These are phyloP conservation scores for Aspergillus hortae DNA, from an alignment of 2,329 filamentous ascomycete species.

Conservation along the genomic window DNA sequence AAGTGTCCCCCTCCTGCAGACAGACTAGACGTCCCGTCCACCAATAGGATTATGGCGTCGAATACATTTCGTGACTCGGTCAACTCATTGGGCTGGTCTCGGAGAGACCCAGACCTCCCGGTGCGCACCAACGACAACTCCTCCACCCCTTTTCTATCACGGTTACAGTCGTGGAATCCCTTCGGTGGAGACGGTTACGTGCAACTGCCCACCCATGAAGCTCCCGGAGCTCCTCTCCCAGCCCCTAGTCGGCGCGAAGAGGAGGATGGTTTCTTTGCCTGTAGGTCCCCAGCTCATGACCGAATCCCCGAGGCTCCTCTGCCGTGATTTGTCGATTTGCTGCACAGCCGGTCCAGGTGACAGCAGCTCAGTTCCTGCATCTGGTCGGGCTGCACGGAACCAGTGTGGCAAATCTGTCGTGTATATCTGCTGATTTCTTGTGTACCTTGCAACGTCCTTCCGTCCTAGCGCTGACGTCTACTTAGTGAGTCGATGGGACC, in stretches of 20 bases:
- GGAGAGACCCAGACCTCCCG: slow-evolving; percentile 72
- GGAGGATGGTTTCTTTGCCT: slow-evolving; percentile 90
- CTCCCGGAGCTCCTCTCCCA: slow-evolving; percentile 77
- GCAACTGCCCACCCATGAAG: slow-evolving; percentile 80
- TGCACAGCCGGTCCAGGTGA: slow-evolving; percentile 29
- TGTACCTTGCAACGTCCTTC: neutral
- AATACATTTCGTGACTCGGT: slow-evolving; percentile 89
- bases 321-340: slow-evolving; percentile 19
- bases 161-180: slow-evolving; percentile 80
- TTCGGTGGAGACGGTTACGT: slow-evolving; percentile 86
- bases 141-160: slow-evolving; percentile 71
- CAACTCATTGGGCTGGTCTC: slow-evolving; percentile 91
- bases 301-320: slow-evolving; percentile 6
- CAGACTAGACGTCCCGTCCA: neutral
- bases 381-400: slow-evolving; percentile 25
- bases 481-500: slow-evolving; percentile 94
- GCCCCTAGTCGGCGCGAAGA: slow-evolving; percentile 83
- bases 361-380: slow-evolving; percentile 37
- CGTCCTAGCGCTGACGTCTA: slow-evolving; percentile 13
- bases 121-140: slow-evolving; percentile 58
- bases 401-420: slow-evolving; percentile 11
- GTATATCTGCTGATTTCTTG: slow-evolving; percentile 1
- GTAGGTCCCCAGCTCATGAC: slow-evolving; percentile 61
- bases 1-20: slow-evolving; percentile 3
- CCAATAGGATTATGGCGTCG: slow-evolving; percentile 24